Evolutionary conservation across 371 early-diverging fungal species (phyloP).

Genomic region (Chytridium lagenaria): DNA sequence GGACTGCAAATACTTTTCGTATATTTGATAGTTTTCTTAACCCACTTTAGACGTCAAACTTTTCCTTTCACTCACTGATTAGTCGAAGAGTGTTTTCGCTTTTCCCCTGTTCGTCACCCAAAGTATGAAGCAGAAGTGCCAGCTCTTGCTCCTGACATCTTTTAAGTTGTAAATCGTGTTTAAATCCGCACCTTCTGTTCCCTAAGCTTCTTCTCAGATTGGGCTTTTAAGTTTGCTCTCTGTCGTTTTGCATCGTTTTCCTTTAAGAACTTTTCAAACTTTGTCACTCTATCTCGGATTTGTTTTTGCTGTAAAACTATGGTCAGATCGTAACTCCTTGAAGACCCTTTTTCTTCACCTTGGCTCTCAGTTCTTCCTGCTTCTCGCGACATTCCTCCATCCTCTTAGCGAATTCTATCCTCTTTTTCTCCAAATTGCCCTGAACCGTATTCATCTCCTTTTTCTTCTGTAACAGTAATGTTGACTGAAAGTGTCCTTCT

Average conservation of each 20-base stretch:
- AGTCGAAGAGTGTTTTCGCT: constrained; percentile 39
- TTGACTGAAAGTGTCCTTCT: constrained; percentile 58
- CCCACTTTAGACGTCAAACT: no score
- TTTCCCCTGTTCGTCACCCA: constrained; percentile 49
- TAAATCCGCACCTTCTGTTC: constrained; percentile 53
- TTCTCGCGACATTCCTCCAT: constrained; percentile 66
- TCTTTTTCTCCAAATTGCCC: constrained; percentile 52
- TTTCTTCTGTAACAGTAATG: constrained; percentile 60
- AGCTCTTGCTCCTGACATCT: constrained; percentile 53
- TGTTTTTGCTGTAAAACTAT: constrained; percentile 56
- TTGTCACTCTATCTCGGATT: constrained; percentile 61
- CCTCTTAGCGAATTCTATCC: constrained; percentile 61
- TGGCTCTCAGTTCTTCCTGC: constrained; percentile 60
- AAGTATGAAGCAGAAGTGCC: constrained; percentile 31
- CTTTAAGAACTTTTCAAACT: constrained; percentile 66
- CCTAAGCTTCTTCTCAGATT: constrained; percentile 54
- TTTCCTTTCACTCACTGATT: constrained; percentile 48
- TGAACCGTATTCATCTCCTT: constrained; percentile 61
- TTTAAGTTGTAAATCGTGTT: constrained; percentile 4
- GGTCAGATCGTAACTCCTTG: background rate
- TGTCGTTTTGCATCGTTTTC: constrained; percentile 68
- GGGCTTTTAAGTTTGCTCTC: constrained; percentile 59
- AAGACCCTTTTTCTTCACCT: constrained; percentile 37
- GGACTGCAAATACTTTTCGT: constrained; percentile 59
- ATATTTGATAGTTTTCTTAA: constrained; percentile 55